Evolutionary conservation across 495 filamentous ascomycete genomes (phyloP).

Genomic region (Penicillium lividum): DNA sequence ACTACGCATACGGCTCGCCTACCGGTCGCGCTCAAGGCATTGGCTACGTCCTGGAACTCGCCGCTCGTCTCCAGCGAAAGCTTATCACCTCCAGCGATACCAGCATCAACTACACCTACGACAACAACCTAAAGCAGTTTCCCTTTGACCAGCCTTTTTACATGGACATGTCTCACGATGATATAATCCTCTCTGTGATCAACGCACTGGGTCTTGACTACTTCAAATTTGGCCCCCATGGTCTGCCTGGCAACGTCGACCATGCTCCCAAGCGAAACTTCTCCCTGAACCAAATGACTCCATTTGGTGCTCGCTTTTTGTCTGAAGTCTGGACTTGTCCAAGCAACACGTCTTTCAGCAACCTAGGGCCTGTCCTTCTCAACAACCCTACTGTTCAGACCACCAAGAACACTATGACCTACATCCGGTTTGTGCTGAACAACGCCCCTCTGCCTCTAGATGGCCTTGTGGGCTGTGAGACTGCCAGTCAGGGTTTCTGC

Average conservation of each 20-base stretch:
- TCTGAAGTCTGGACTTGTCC: slow-evolving; percentile 56
- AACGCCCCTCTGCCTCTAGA: slow-evolving; percentile 31
- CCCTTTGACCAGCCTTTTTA: slow-evolving; percentile 55
- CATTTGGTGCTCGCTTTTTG: slow-evolving; percentile 62
- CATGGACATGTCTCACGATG: slow-evolving; percentile 47
- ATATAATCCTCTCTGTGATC: slow-evolving; percentile 44
- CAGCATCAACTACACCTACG: slow-evolving; percentile 60
- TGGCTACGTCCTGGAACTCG: slow-evolving; percentile 62
- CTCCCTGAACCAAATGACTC: slow-evolving; percentile 42
- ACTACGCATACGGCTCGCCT: slow-evolving; percentile 57
- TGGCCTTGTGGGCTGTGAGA: slow-evolving; percentile 24
- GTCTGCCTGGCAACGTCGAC: slow-evolving; percentile 48
- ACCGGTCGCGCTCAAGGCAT: slow-evolving; percentile 63
- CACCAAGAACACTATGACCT: slow-evolving; percentile 19
- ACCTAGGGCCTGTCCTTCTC: slow-evolving; percentile 24
- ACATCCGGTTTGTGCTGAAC: slow-evolving; percentile 36
- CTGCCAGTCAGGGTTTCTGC: slow-evolving; percentile 31
- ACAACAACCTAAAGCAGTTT: slow-evolving; percentile 47
- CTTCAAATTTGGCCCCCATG: slow-evolving; percentile 46
- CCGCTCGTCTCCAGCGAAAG: slow-evolving; percentile 59
- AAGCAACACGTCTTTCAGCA: slow-evolving; percentile 16
- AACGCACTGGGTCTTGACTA: slow-evolving; percentile 51
- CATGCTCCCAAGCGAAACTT: slow-evolving; percentile 36
- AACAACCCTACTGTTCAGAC: slow-evolving; percentile 27
- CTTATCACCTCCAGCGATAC: slow-evolving; percentile 52